These are phyloP conservation scores for Carex pumila DNA, from an alignment of 176 grass and related monocot species.

Conservation along the genomic window DNA sequence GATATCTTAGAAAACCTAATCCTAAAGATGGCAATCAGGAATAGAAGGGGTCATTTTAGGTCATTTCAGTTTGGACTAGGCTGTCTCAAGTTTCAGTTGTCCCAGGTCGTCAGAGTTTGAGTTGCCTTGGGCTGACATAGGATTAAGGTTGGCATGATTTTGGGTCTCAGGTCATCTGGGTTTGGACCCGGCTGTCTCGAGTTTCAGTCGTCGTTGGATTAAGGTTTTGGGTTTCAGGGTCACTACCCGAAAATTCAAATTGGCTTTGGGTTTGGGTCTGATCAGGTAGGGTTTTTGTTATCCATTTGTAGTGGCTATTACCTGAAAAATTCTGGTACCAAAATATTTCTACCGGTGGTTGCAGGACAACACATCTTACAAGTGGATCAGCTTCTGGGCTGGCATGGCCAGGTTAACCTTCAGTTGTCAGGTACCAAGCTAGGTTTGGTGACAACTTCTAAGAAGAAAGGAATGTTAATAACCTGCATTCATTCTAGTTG, in stretches of 20 bases:
- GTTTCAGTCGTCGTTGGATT: too few relatives aligned
- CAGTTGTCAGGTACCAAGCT: constrained; percentile 11
- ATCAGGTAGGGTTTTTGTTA: neutral
- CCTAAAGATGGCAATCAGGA: neutral
- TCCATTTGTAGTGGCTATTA: neutral
- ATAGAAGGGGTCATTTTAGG: neutral
- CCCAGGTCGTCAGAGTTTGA: neutral
- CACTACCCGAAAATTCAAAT: neutral
- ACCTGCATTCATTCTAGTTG: constrained; percentile 18
- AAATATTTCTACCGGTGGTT: neutral
- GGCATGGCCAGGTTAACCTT: neutral
- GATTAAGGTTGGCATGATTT: neutral
- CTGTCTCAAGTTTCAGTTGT: neutral
- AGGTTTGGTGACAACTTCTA: constrained; percentile 4
- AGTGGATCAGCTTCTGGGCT: neutral
- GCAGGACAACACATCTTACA: neutral
- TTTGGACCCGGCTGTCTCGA: neutral
- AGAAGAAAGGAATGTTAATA: constrained; percentile 19
- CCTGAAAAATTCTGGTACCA: neutral
- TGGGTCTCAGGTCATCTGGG: too few relatives aligned
- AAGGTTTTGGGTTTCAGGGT: neutral
- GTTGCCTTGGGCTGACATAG: neutral
- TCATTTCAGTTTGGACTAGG: neutral
- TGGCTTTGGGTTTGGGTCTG: neutral
- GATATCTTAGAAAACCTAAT: neutral